Evolutionary conservation across 2,329 filamentous ascomycete species (phyloP).

Genomic region (Ramularia collo-cygni): DNA sequence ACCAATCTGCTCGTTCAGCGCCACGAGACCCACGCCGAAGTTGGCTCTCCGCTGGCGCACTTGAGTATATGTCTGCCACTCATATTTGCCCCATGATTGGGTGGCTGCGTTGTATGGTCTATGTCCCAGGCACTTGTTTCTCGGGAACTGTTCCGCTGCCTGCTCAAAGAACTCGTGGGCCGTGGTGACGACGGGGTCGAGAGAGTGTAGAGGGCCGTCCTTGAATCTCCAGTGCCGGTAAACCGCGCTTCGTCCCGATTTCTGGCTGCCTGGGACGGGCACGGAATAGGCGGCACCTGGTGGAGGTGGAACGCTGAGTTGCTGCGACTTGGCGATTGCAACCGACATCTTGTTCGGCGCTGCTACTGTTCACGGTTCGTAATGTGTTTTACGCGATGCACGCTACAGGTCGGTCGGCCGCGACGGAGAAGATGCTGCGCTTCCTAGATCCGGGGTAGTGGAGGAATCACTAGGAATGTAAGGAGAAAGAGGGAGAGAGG

Average conservation of each 20-base stretch:
- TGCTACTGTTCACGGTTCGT: conserved; percentile 1
- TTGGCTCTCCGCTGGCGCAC: conserved; percentile 74
- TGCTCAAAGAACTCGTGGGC: conserved; percentile 32
- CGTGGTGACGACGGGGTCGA: conserved; percentile 53
- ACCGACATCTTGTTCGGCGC: neutral
- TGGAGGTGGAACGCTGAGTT: conserved; percentile 58
- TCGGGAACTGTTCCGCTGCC: conserved; percentile 52
- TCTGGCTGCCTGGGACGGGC: conserved; percentile 65
- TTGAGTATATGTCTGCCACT: conserved; percentile 77
- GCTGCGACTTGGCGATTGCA: conserved; percentile 30
- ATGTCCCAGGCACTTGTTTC: conserved; percentile 68
- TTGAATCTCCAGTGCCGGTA: conserved; percentile 79
- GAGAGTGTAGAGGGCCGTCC: conserved; percentile 63
- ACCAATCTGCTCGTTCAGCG: conserved; percentile 68
- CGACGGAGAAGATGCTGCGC: conserved; percentile 2
- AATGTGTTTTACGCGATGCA: conserved; percentile 1
- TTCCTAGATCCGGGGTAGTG: neutral
- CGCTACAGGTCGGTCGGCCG: too few relatives aligned
- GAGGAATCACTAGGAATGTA: neutral
- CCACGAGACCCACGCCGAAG: conserved; percentile 76
- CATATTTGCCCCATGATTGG: conserved; percentile 68
- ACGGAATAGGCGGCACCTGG: conserved; percentile 73
- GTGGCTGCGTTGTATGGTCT: conserved; percentile 70
- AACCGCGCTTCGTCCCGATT: conserved; percentile 63
- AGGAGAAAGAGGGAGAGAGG: neutral